Conservation (phyloP, 202 grass and related monocot species). For the Elaeis oleifera region DNA sequence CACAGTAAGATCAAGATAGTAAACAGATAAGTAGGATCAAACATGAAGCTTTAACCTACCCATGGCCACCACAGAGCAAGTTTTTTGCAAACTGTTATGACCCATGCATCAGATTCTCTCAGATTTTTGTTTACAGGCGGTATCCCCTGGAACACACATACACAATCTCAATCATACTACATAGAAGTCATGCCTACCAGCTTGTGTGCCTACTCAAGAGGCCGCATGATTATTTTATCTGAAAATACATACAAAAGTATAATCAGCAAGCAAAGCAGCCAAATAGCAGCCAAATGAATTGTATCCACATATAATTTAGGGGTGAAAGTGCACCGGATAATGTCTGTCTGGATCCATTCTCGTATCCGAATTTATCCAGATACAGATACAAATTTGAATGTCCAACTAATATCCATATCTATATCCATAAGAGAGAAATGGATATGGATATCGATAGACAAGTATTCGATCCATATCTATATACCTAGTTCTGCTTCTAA, state of each 20-base stretch:
- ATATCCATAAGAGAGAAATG: no score
- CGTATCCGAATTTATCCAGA: no score
- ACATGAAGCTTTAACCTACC: constrained; percentile 38
- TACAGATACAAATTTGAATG: no score
- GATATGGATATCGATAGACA: no score
- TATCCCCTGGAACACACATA: constrained; percentile 51
- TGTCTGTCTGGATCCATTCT: no score
- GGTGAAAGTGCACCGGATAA: no score
- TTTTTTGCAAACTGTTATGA: constrained; percentile 59
- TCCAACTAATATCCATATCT: no score
- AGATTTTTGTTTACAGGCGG: constrained; percentile 52
- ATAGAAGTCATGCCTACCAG: background rate
- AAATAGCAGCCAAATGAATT: background rate
- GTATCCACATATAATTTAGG: no score
- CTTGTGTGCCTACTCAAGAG: background rate
- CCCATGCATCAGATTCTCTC: constrained; percentile 51
- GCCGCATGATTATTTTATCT: background rate
- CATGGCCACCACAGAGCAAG: constrained; percentile 76
- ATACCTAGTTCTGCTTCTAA: no score
- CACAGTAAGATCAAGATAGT: background rate
- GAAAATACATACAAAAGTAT: background rate
- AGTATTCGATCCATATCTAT: no score
- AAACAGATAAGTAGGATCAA: background rate
- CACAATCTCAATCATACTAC: constrained; percentile 1
- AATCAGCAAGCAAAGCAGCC: background rate